Conservation (phyloP, 2,329 filamentous ascomycete species). For the Aspergillus phoenicis region DNA sequence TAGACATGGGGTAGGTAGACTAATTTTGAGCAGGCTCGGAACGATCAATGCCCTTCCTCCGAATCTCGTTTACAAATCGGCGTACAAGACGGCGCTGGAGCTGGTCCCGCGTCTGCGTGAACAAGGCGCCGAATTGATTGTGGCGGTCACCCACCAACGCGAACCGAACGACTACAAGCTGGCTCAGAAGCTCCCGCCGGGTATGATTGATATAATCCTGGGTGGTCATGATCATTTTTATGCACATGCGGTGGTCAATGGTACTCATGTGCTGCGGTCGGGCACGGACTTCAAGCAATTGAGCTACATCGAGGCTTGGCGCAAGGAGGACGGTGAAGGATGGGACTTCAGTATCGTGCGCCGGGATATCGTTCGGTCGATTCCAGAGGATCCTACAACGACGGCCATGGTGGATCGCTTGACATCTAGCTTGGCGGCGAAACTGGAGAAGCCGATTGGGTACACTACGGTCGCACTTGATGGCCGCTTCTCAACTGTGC, state of each 20-base stretch:
- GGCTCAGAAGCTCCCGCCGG: constrained; percentile 69
- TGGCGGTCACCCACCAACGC: constrained; percentile 81
- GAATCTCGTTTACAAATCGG: constrained; percentile 78
- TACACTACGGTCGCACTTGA: constrained; percentile 83
- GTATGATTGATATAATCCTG: constrained; percentile 79
- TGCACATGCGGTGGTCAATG: constrained; percentile 73
- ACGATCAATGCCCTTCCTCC: constrained; percentile 87
- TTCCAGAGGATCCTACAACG: constrained; percentile 65
- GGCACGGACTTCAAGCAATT: constrained; percentile 92
- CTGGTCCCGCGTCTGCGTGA: constrained; percentile 72
- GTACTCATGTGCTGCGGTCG: constrained; percentile 80
- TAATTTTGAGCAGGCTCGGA: constrained; percentile 58
- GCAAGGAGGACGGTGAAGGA: constrained; percentile 53
- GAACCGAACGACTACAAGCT: constrained; percentile 90
- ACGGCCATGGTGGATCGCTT: constrained; percentile 66
- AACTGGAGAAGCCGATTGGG: constrained; percentile 79
- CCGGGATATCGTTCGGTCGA: constrained; percentile 70
- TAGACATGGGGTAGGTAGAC: not conserved
- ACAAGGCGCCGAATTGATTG: constrained; percentile 78
- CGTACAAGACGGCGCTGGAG: constrained; percentile 72
- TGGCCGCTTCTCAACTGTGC: constrained; percentile 80
- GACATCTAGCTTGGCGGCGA: constrained; percentile 72
- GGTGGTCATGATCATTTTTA: constrained; percentile 93
- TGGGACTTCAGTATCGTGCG: constrained; percentile 82
- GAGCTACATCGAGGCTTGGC: constrained; percentile 79